These are phyloP conservation scores for Kalanchoe fedtschenkoi DNA, from an alignment of 164 flowering plant genomes.

Conservation along the genomic window DNA sequence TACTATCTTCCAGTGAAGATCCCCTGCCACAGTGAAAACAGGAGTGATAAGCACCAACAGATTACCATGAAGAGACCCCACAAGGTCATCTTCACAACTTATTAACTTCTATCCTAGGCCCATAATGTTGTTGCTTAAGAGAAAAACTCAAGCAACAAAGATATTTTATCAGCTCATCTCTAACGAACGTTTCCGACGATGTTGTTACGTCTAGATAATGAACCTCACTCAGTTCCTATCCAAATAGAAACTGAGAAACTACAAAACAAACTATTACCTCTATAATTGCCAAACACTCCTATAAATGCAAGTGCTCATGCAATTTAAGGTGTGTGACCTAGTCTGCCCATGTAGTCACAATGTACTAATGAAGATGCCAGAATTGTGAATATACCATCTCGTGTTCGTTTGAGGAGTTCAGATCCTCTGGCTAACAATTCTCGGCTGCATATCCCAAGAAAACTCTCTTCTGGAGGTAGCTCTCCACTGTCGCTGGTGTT, in stretches of 20 bases:
- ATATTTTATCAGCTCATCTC: no score
- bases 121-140: neutral
- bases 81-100: neutral
- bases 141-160: neutral
- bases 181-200: no score
- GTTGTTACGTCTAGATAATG: no score
- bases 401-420: slow-evolving; percentile 67
- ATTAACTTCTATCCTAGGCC: neutral
- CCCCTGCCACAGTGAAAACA: slow-evolving; percentile 29
- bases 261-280: neutral
- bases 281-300: neutral
- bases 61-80: neutral
- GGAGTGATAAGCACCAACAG: neutral
- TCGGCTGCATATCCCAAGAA: slow-evolving; percentile 23
- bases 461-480: slow-evolving; percentile 21
- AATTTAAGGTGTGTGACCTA: neutral
- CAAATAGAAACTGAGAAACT: neutral
- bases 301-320: neutral
- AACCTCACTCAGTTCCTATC: no score
- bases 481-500: slow-evolving; percentile 20
- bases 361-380: no score
- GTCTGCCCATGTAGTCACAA: no score
- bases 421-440: slow-evolving; percentile 51
- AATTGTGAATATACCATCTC: slow-evolving; percentile 30
- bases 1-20: slow-evolving; percentile 67